These are phyloP conservation scores for Rubroshorea leprosula DNA, from an alignment of 345 rosid species.

Conservation along the genomic window DNA sequence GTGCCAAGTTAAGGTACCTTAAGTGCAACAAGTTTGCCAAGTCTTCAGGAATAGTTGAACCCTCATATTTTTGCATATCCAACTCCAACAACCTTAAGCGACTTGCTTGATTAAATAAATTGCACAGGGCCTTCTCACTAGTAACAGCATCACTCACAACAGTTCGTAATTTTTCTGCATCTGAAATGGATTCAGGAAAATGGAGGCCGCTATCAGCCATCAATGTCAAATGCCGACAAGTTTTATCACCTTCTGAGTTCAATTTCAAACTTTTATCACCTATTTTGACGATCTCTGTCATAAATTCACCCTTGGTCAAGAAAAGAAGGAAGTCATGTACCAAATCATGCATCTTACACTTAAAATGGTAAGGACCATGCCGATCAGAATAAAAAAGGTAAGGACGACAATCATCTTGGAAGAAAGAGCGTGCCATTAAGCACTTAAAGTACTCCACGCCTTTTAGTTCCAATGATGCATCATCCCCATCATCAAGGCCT, in stretches of 20 bases:
- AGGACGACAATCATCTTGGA: neutral
- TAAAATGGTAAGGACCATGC: no score
- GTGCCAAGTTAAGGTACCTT: constrained; percentile 24
- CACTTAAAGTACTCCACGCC: neutral
- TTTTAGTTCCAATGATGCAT: neutral
- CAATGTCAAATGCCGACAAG: neutral
- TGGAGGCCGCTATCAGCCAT: neutral
- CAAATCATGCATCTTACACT: neutral
- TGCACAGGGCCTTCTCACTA: neutral
- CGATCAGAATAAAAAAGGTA: no score
- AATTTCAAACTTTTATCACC: neutral
- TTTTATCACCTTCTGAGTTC: neutral
- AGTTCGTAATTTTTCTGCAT: neutral
- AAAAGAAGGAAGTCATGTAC: neutral
- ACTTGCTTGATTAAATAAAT: neutral
- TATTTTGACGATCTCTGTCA: neutral
- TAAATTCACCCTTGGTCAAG: neutral
- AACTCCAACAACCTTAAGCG: constrained; percentile 1
- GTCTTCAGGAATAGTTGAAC: neutral
- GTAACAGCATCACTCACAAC: neutral
- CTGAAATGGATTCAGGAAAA: neutral
- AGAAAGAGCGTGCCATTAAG: neutral
- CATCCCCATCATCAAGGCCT: neutral
- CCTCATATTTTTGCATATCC: neutral
- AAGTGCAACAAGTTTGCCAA: constrained; percentile 2